phyloP scores from a whole-genome alignment of 2,329 filamentous ascomycete genomes.

The Chrysoporthe deuterocubensis region DNA sequence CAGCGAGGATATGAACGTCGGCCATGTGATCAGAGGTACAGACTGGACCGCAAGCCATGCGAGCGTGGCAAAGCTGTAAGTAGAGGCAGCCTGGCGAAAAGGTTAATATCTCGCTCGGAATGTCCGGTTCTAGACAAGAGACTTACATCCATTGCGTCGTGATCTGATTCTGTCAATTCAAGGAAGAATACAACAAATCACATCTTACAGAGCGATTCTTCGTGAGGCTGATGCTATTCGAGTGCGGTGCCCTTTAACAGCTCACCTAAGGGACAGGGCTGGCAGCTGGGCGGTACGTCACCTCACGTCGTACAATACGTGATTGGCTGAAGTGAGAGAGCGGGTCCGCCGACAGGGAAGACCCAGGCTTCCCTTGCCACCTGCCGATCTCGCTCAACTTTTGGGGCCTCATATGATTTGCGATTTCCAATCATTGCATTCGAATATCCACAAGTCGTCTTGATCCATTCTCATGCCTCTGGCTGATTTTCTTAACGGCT shows the following conservation, averaged over 20 bases:
- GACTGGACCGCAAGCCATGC: constrained; percentile 56
- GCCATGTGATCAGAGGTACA: constrained; percentile 52
- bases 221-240: background rate
- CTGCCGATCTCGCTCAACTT: constrained; percentile 27
- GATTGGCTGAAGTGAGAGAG: constrained; percentile 3
- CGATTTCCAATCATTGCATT: constrained; percentile 26
- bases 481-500: background rate
- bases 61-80: constrained; percentile 56
- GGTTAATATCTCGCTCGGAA: background rate
- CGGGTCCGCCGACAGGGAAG: background rate
- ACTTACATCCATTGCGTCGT: constrained; percentile 26
- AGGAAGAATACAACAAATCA: background rate
- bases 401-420: constrained; percentile 22
- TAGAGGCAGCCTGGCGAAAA: constrained; percentile 48
- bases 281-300: constrained; percentile 3
- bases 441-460: constrained; percentile 1
- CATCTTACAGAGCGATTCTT: background rate
- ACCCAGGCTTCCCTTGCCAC: constrained; percentile 18
- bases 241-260: background rate
- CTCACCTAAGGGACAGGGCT: too few relatives aligned
- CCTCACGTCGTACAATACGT: constrained; percentile 2
- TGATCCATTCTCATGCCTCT: background rate
- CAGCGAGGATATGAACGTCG: constrained; percentile 50
- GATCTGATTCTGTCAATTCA: background rate
- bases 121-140: background rate